These are phyloP conservation scores for Diaporthe sp. DNA, from an alignment of 2,329 filamentous ascomycete species.

Conservation along the genomic window DNA sequence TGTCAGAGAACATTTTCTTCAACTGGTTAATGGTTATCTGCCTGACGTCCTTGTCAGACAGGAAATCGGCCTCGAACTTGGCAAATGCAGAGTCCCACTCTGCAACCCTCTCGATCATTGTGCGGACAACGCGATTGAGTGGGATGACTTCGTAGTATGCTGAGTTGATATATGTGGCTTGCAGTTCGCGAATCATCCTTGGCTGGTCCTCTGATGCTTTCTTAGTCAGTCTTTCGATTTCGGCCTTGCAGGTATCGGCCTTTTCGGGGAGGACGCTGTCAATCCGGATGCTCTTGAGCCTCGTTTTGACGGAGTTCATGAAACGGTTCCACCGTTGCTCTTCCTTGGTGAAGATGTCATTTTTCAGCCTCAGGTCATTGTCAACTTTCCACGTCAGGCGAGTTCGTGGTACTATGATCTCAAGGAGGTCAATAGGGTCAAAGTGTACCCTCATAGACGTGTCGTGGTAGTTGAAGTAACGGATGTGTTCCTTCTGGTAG, in stretches of 20 bases:
- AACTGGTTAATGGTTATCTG: conserved; percentile 92
- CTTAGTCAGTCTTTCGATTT: conserved; percentile 83
- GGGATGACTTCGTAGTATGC: conserved; percentile 98
- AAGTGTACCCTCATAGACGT: conserved; percentile 91
- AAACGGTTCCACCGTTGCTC: conserved; percentile 89
- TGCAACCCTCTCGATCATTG: conserved; percentile 92
- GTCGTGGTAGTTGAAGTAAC: conserved; percentile 92
- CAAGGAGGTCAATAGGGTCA: conserved; percentile 91
- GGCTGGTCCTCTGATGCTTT: conserved; percentile 88
- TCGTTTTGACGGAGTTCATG: conserved; percentile 86
- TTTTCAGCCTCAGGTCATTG: conserved; percentile 91
- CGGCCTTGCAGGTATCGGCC: conserved; percentile 82
- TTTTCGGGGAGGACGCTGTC: conserved; percentile 93
- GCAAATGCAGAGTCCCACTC: conserved; percentile 94
- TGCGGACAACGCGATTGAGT: conserved; percentile 87
- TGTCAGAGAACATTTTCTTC: conserved; percentile 94
- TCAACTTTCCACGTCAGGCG: conserved; percentile 98
- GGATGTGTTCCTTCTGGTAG: conserved; percentile 90
- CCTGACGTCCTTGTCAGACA: conserved; percentile 96
- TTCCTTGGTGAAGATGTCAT: conserved; percentile 86
- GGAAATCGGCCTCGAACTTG: conserved; percentile 92
- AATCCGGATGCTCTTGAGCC: conserved; percentile 89
- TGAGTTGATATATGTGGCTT: conserved; percentile 91
- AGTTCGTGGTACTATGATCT: conserved; percentile 92
- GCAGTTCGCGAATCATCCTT: conserved; percentile 80